phyloP scores from a whole-genome alignment of 768 basidiomycete species.

The Postia placenta region DNA sequence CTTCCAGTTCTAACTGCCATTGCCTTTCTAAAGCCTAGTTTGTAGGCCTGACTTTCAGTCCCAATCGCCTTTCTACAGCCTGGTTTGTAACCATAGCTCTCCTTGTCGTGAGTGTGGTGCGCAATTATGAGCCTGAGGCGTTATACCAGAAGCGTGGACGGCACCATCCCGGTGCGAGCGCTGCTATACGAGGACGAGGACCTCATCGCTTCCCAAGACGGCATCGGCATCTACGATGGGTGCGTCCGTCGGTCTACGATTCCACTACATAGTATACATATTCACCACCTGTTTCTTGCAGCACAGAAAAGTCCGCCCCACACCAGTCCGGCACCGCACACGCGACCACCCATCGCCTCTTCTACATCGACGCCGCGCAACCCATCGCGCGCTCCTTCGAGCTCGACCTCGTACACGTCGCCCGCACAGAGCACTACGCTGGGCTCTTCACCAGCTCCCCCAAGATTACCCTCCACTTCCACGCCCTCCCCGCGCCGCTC shows the following conservation, averaged over 20 bases:
- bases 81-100: too few relatives aligned
- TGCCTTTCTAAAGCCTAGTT: too few relatives aligned
- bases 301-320: constrained; percentile 73
- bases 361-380: constrained; percentile 62
- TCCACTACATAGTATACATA: not conserved
- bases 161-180: constrained; percentile 72
- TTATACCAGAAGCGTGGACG: constrained; percentile 56
- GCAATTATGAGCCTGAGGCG: constrained; percentile 28
- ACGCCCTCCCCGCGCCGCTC: constrained; percentile 15
- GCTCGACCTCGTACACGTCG: constrained; percentile 57
- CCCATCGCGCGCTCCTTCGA: constrained; percentile 55
- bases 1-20: too few relatives aligned
- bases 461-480: constrained; percentile 78
- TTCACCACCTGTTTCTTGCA: constrained; percentile 29
- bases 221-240: constrained; percentile 91
- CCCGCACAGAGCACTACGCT: constrained; percentile 81
- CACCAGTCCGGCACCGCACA: constrained; percentile 72
- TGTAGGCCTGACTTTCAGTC: too few relatives aligned
- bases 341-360: constrained; percentile 78
- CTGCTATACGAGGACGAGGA: constrained; percentile 80
- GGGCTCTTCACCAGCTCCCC: constrained; percentile 86
- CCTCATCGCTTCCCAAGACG: constrained; percentile 63
- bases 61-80: too few relatives aligned
- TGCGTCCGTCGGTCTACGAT: constrained; percentile 29
- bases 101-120: too few relatives aligned